These are phyloP conservation scores for Aulographum hederae DNA, from an alignment of 2,329 filamentous ascomycete genomes.

Conservation along the genomic window DNA sequence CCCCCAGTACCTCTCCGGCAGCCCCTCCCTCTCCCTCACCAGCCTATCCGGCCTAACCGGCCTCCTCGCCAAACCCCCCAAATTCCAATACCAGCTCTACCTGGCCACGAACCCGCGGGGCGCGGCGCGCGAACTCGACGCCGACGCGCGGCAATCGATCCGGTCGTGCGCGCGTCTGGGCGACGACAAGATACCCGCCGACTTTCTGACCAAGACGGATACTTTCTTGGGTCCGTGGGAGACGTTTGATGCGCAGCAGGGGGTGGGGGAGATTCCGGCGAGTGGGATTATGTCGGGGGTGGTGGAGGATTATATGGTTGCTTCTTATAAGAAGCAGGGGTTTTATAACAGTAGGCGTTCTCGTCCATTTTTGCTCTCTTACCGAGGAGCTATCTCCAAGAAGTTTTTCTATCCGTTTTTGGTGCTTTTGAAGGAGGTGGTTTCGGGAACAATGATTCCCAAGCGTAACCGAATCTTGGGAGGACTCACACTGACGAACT, in stretches of 20 bases:
- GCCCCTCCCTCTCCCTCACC: too few relatives aligned
- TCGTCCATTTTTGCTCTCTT: too few relatives aligned
- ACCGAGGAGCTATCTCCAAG: too few relatives aligned
- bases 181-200: background rate
- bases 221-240: conserved; percentile 4
- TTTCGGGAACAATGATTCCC: too few relatives aligned
- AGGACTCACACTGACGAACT: too few relatives aligned
- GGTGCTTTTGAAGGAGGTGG: too few relatives aligned
- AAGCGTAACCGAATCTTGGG: too few relatives aligned
- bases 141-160: conserved; percentile 3
- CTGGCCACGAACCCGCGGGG: background rate
- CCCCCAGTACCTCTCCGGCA: too few relatives aligned
- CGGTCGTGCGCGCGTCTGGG: conserved; percentile 4
- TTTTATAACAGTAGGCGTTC: conserved; percentile 4
- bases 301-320: conserved; percentile 5
- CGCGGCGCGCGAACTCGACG: conserved; percentile 2
- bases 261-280: conserved; percentile 2
- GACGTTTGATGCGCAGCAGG: background rate
- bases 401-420: too few relatives aligned
- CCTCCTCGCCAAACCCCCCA: too few relatives aligned
- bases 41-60: too few relatives aligned
- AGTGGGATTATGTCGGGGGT: conserved; percentile 3
- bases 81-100: conserved; percentile 4
- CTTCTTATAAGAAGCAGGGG: conserved; percentile 4
- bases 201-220: conserved; percentile 2